Evolutionary conservation across 306 rosid species (phyloP), one percentile per base, ranked within the genome.

Genomic region (Casuarina cunninghamiana): DNA sequence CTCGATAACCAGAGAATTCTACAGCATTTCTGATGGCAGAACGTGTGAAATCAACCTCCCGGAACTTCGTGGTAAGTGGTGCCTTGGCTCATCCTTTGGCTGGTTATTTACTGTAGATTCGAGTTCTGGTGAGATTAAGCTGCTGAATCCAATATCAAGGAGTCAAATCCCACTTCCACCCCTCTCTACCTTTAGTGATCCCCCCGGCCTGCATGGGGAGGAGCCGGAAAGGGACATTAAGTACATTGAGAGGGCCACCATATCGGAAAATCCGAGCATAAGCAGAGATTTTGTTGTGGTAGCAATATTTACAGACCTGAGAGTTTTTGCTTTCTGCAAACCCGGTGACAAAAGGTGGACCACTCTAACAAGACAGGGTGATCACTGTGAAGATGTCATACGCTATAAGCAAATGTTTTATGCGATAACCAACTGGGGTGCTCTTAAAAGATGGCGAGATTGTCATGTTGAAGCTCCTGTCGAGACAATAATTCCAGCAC

Each of bases 341-440:
- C 51, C 38, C 12, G 55, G 58, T n/a, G 55, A 70, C 51, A 21
- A 70, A 45, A 46, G 17, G 10, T 69, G 74, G 74, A 70, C 53
- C n/a, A 70, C 1, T 21, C 21, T 70, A 48, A n/a, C 54, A 69
- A 69, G 26, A 3, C 41, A 42, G n/a, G 58, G 51, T 43, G 42
- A 26, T 46, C 74, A 44, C 51, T 44, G 49, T n/a, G 74, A 70
- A 48, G 58, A 26, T 46, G 41, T 11, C 5, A 43, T 21, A 11
- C 11, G 8, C 5, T 37, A 7, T 10, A 48, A 21, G 39, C 3
- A 19, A n/a, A 48, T 5, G 17, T 70, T 48, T 21, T 11, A 70
- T 48, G 74, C 74, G 10, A 46, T 70, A 44, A 70, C 54, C 12
- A 21, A 68, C 43, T 68, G 72, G 73, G 73, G 32, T 12, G 48